phyloP scores from a whole-genome alignment of 768 basidiomycete species.

The Tylopilus balloui region DNA sequence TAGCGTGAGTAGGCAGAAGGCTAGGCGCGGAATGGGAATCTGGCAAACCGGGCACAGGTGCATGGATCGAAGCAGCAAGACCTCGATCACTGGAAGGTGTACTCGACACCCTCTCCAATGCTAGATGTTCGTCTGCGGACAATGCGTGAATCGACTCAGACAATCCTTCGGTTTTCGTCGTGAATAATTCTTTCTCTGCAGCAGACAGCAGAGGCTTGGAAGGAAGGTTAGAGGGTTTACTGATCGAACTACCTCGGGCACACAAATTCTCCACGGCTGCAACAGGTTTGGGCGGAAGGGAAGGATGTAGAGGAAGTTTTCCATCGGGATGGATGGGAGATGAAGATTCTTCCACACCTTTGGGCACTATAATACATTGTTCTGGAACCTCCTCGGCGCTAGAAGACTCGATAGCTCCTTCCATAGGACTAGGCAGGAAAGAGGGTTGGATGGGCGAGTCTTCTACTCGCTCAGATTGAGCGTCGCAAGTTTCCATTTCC shows the following conservation, averaged over 20 bases:
- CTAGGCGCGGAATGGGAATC: constrained; percentile 35
- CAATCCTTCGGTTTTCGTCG: constrained; percentile 20
- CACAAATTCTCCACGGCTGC: constrained; percentile 19
- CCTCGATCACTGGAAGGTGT: constrained; percentile 32
- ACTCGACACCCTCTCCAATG: constrained; percentile 16
- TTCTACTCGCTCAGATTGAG: constrained; percentile 1
- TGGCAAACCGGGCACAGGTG: constrained; percentile 39
- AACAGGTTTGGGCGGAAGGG: constrained; percentile 45
- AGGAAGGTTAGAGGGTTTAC: constrained; percentile 12
- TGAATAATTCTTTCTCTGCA: constrained; percentile 13
- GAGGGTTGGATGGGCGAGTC: constrained; percentile 11
- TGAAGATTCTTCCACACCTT: constrained; percentile 6
- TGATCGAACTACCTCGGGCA: constrained; percentile 12
- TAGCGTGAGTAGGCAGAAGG: constrained; percentile 31
- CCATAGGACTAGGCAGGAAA: constrained; percentile 2
- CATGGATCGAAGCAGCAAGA: constrained; percentile 54
- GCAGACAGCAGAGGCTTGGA: constrained; percentile 4
- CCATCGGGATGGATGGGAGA: constrained; percentile 11
- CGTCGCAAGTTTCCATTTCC: constrained; percentile 21
- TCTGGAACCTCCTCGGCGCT: constrained; percentile 12
- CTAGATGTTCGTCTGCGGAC: constrained; percentile 12
- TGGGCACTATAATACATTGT: constrained; percentile 14
- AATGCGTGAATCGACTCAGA: constrained; percentile 28
- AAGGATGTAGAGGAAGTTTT: constrained; percentile 38
- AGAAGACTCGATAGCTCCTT: constrained; percentile 3